Evolutionary conservation across 805 yeast species (phyloP).

Genomic region (Spathaspora arborariae): DNA sequence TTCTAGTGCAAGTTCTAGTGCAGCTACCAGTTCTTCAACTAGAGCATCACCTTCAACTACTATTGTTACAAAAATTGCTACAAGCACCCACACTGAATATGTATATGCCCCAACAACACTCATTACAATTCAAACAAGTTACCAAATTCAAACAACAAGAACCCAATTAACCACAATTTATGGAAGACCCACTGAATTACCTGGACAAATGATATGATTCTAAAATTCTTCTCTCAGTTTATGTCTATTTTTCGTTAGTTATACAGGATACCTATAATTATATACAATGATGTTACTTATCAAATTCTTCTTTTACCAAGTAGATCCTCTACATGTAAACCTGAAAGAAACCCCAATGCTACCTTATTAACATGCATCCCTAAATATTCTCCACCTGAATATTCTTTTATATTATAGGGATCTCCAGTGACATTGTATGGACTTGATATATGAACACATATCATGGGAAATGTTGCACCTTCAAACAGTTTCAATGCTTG

Average conservation of each 20-base stretch:
- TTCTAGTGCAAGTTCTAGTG: slow-evolving; percentile 1
- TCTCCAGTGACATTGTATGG: slow-evolving; percentile 18
- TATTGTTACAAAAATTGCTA: not conserved
- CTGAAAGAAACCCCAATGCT: slow-evolving; percentile 18
- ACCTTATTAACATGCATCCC: slow-evolving; percentile 16
- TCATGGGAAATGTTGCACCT: slow-evolving; percentile 41
- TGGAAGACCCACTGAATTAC: slow-evolving; percentile 4
- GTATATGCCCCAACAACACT: slow-evolving; percentile 7
- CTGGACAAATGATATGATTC: not conserved
- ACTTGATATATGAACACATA: slow-evolving; percentile 40
- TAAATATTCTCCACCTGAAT: slow-evolving; percentile 36
- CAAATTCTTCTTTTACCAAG: slow-evolving; percentile 9
- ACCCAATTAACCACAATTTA: slow-evolving; percentile 7
- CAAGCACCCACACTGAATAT: slow-evolving; percentile 2
- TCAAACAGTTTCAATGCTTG: slow-evolving; percentile 47
- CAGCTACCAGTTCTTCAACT: slow-evolving; percentile 2
- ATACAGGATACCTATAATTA: not conserved
- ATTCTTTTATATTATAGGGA: slow-evolving; percentile 31
- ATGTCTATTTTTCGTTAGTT: not conserved
- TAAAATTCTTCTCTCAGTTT: not conserved
- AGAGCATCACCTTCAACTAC: slow-evolving; percentile 2
- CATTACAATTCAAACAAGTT: slow-evolving; percentile 5
- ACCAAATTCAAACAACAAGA: slow-evolving; percentile 6
- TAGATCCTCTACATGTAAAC: slow-evolving; percentile 25
- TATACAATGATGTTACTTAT: not conserved